Evolutionary conservation across 371 early-diverging fungal genomes (phyloP), one percentile per base, ranked within the genome.

Genomic region (Syncephalastrum racemosum): DNA sequence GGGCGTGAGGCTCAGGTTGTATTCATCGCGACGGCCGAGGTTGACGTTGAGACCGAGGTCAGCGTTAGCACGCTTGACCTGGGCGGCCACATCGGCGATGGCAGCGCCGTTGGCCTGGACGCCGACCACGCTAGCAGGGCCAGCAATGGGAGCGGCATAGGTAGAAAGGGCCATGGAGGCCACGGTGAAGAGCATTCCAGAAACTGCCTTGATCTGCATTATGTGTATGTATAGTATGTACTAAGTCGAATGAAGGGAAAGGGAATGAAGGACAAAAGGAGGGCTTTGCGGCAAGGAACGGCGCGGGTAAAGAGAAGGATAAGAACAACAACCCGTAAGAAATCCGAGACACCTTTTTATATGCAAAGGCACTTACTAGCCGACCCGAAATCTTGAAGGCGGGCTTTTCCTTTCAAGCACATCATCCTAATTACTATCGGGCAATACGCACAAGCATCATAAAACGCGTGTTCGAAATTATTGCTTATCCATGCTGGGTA

Each of bases 121-220:
- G 10, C 36, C 36, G 36, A 31, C 36, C 36, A 31, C 36, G 36
- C 36, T 31, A 31, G 36, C 36, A 31, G 36, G 36, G 10, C 36
- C 36, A 31, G 36, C 16, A n/a, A 51, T 51, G 15, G 51, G 51
- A 14, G 40, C 36, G 41, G 51, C 51, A 19, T 36, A 39, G 18
- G 51, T 23, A 14, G 51, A 18, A 18, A 51, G 51, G 18, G 20
- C 51, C 12, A 51, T 12, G 51, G 40, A 19, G 40, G 40, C 40
- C 51, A 51, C 41, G 27, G 41, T 51, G 8, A 39, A 51, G 40
- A 41, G 40, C 19, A 51, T 20, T 13, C 51, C 51, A 19, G 51
- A 36, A 48, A 48, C 20, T n/a, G 41, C 14, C 50, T 50, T 50
- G 15, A 51, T 25, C 46, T 31, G 50, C 50, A 58, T 51, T n/a